Conservation (phyloP, 2,329 filamentous ascomycete genomes). For the Eurotiales sp. region DNA sequence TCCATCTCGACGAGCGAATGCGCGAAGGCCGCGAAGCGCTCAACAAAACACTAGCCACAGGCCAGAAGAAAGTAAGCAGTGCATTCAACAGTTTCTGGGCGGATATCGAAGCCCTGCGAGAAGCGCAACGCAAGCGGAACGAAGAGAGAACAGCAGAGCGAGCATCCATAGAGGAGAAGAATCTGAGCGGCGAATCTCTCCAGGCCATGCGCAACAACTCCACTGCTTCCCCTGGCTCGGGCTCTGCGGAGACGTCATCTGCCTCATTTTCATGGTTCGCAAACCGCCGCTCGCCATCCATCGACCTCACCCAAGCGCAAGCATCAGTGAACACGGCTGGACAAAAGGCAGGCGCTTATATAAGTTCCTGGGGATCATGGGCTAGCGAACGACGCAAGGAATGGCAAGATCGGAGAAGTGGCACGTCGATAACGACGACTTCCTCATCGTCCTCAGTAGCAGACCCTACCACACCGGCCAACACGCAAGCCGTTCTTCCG, state of each 20-base stretch:
- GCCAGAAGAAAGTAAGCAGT: constrained; percentile 80
- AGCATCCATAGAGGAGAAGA: constrained; percentile 27
- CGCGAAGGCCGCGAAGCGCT: constrained; percentile 78
- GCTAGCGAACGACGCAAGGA: constrained; percentile 48
- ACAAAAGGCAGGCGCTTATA: constrained; percentile 58
- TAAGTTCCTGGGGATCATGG: constrained; percentile 62
- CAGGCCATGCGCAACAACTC: constrained; percentile 11
- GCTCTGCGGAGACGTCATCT: neutral
- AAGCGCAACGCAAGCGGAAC: constrained; percentile 60
- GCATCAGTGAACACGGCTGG: constrained; percentile 52
- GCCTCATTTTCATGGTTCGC: constrained; percentile 25
- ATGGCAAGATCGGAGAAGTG: constrained; percentile 40
- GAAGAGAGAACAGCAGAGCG: constrained; percentile 31
- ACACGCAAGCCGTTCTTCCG: neutral
- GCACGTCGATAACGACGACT: constrained; percentile 11
- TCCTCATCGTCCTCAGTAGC: neutral
- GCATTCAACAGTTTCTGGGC: constrained; percentile 86
- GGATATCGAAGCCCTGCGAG: constrained; percentile 78
- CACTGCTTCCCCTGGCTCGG: constrained; percentile 11
- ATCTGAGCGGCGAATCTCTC: constrained; percentile 23
- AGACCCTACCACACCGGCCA: neutral
- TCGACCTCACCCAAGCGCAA: constrained; percentile 54
- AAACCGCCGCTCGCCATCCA: constrained; percentile 29
- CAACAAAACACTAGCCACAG: constrained; percentile 83
- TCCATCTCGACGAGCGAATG: constrained; percentile 88